phyloP scores from a whole-genome alignment of 805 yeast species.

The Lipomyces anomalus region DNA sequence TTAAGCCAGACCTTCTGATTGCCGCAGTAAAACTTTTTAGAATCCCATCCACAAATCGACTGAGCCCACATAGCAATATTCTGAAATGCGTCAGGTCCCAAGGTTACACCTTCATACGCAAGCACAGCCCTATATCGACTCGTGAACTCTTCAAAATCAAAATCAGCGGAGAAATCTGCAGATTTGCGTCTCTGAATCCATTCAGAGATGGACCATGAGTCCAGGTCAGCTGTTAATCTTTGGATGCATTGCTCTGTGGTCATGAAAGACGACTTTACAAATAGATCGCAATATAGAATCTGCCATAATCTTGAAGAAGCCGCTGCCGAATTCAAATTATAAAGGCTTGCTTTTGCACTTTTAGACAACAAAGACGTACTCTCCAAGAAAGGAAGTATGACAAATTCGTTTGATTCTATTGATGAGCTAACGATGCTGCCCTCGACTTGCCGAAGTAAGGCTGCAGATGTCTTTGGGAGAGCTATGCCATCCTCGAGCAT shows the following conservation, averaged over 20 bases:
- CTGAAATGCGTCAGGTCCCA: background rate
- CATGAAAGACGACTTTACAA: no score
- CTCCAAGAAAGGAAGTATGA: no score
- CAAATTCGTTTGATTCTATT: no score
- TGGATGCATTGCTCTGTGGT: no score
- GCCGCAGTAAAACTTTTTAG: constrained; percentile 35
- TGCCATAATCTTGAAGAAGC: no score
- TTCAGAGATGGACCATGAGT: constrained; percentile 33
- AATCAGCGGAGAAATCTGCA: constrained; percentile 38
- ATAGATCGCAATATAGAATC: no score
- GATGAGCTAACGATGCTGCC: no score
- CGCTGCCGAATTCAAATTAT: no score
- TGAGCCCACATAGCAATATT: constrained; percentile 35
- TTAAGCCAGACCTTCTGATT: constrained; percentile 35
- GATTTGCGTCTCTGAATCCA: constrained; percentile 36
- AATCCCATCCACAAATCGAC: constrained; percentile 31
- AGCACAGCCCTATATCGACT: constrained; percentile 32
- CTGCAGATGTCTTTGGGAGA: constrained; percentile 30
- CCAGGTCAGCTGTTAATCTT: constrained; percentile 24
- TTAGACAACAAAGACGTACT: no score
- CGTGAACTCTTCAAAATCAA: constrained; percentile 36
- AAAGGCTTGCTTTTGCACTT: no score
- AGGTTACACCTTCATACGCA: constrained; percentile 23
- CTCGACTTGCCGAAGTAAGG: no score
- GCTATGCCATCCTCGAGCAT: constrained; percentile 35